Evolutionary conservation across 2,329 filamentous ascomycete species (phyloP).

Genomic region (Hymenoscyphus salicellus): DNA sequence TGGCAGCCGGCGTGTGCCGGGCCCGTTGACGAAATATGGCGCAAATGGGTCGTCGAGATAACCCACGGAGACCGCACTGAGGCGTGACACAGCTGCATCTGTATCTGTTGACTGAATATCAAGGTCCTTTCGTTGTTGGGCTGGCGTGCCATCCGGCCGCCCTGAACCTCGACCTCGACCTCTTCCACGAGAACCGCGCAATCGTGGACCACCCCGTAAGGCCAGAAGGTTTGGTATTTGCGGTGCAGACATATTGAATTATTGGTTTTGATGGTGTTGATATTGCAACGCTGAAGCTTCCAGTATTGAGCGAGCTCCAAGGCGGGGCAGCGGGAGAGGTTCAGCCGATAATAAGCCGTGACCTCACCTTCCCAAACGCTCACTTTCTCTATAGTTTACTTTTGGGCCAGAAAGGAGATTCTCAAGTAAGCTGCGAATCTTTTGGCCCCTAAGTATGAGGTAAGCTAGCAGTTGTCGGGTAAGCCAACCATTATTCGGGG

Average conservation of each 20-base stretch:
- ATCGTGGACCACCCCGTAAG: constrained; percentile 47
- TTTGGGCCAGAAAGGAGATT: no score
- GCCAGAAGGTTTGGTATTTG: constrained; percentile 77
- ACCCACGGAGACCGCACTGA: constrained; percentile 82
- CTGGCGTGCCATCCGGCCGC: constrained; percentile 15
- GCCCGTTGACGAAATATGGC: constrained; percentile 59
- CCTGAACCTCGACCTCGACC: constrained; percentile 15
- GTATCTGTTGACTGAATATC: constrained; percentile 86
- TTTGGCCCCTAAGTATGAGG: no score
- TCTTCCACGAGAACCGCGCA: constrained; percentile 31
- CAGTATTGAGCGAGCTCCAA: not conserved
- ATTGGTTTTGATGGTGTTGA: not conserved
- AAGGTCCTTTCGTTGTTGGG: constrained; percentile 57
- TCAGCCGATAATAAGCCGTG: not conserved
- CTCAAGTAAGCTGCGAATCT: no score
- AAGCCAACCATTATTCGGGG: no score
- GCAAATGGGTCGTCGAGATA: constrained; percentile 85
- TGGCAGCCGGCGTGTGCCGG: constrained; percentile 66
- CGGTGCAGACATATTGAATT: constrained; percentile 59
- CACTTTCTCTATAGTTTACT: no score
- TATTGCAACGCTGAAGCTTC: not conserved
- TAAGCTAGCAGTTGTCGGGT: no score
- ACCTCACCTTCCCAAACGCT: no score
- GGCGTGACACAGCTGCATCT: constrained; percentile 82
- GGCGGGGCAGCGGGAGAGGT: not conserved